These are phyloP conservation scores for Yamadazyma mexicana DNA, from an alignment of 1,139 yeast genomes.

Conservation along the genomic window DNA sequence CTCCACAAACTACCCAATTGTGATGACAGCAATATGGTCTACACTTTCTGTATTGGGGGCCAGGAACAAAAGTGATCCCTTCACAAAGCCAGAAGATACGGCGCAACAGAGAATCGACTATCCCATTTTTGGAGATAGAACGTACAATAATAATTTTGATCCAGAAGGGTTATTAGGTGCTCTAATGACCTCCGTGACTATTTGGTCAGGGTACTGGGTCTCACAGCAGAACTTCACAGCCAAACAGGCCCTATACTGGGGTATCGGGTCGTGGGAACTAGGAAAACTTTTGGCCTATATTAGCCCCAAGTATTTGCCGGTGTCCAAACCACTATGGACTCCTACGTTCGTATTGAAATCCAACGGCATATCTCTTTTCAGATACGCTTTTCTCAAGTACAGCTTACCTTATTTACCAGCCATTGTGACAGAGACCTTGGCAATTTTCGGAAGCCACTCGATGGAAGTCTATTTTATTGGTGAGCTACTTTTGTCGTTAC, in stretches of 20 bases:
- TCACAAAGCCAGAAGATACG: constrained; percentile 2
- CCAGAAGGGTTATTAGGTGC: constrained; percentile 7
- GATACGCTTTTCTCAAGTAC: not conserved
- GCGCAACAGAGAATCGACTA: constrained; percentile 7
- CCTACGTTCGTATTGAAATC: constrained; percentile 5
- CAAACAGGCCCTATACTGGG: not conserved
- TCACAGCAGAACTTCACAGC: not conserved
- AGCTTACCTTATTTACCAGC: constrained; percentile 1
- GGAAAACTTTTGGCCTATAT: constrained; percentile 1
- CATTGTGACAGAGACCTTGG: not conserved
- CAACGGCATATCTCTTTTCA: constrained; percentile 3
- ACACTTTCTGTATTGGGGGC: constrained; percentile 1
- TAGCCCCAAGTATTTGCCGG: constrained; percentile 2
- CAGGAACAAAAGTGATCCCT: not conserved
- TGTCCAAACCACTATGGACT: constrained; percentile 7
- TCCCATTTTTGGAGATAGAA: constrained; percentile 5
- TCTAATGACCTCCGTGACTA: constrained; percentile 6
- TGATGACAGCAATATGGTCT: constrained; percentile 4
- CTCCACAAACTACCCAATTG: constrained; percentile 3
- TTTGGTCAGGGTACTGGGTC: constrained; percentile 7
- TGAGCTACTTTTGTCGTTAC: constrained; percentile 1
- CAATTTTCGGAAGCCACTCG: not conserved
- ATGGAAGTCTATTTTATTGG: constrained; percentile 6
- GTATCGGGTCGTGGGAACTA: not conserved
- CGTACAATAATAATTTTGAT: constrained; percentile 5